These are phyloP conservation scores for Ogataea corticis DNA, from an alignment of 805 yeast genomes.

Conservation along the genomic window DNA sequence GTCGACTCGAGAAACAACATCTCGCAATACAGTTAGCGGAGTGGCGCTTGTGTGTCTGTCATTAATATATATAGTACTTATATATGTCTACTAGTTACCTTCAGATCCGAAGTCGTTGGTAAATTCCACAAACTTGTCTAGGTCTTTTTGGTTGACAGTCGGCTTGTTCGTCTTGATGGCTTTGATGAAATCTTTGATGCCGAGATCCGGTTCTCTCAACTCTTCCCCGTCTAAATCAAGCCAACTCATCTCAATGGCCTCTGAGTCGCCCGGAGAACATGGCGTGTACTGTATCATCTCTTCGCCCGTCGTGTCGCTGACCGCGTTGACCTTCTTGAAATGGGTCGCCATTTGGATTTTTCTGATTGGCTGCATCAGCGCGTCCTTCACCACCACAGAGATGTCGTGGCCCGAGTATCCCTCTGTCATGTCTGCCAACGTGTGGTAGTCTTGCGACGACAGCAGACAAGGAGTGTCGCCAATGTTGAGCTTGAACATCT, in stretches of 20 bases:
- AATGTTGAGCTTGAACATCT: constrained; percentile 92
- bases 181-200: constrained; percentile 88
- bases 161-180: constrained; percentile 92
- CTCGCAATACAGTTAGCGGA: constrained; percentile 24
- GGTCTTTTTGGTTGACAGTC: constrained; percentile 85
- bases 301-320: constrained; percentile 37
- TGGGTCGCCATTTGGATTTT: constrained; percentile 96
- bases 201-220: constrained; percentile 83
- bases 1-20: constrained; percentile 75
- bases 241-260: constrained; percentile 91
- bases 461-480: constrained; percentile 86
- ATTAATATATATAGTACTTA: constrained; percentile 8
- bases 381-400: constrained; percentile 95
- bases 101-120: constrained; percentile 97
- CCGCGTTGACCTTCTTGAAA: constrained; percentile 62
- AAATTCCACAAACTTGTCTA: constrained; percentile 79
- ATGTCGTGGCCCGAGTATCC: constrained; percentile 98
- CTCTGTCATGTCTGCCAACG: constrained; percentile 89
- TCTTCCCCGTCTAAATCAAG: constrained; percentile 87
- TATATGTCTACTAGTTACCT: constrained; percentile 56
- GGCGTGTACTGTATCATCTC: constrained; percentile 65
- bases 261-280: constrained; percentile 94
- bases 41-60: not conserved
- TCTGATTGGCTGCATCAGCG: constrained; percentile 96
- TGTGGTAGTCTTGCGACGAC: constrained; percentile 67